Base-by-base conservation (phyloP, 768 basidiomycete genomes). In the Tubosaeta brunneosetosa region DNA sequence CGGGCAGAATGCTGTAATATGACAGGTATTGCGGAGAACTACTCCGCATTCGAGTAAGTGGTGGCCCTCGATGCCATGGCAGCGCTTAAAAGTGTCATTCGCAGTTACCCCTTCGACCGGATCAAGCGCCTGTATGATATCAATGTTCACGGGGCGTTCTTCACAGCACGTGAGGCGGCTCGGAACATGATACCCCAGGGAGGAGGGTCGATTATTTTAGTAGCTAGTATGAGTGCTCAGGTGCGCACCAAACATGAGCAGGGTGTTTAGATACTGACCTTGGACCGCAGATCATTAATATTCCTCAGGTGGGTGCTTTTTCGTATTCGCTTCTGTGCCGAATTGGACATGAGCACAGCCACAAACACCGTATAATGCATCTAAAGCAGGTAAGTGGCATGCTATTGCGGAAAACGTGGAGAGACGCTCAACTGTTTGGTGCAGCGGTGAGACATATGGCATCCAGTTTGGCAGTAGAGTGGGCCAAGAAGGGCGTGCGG, bases 341-440 rank as follows among this genome's bases (percentile, higher is more conserved):
- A 29, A 34, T 16, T 38, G 51, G 34, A 51, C 42, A 19, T 26
- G 33, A 29, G 41, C 52, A 52, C 66, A 91, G 81, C 82, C 81
- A 38, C 95, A 98, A 77, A 89, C 91, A 4, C 93, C 94, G 0
- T 98, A 98, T 70, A 98, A 97, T 70, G 89, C 91, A 9, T 94
- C 93, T 17, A 97, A 94, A 75, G 91, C 91, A 33, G 91, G 86
- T 85, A 61, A 61, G 77, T 61, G 34, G 1, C 8, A 7, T 4
- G 31, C 9, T 14, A 17, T 43, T 25, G 10, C 19, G 4, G 36
- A 44, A 25, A 22, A n/a, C 5, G 19, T 6, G 14, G 9, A 17
- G 12, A 40, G 10, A 40, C 8, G 16, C 10, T 61, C 54, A 55
- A 58, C 45, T 54, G 42, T 55, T 45, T 37, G 42, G 42, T 40